Base-by-base conservation (phyloP, 129 eudicot species). In the Cynara cardunculus region DNA sequence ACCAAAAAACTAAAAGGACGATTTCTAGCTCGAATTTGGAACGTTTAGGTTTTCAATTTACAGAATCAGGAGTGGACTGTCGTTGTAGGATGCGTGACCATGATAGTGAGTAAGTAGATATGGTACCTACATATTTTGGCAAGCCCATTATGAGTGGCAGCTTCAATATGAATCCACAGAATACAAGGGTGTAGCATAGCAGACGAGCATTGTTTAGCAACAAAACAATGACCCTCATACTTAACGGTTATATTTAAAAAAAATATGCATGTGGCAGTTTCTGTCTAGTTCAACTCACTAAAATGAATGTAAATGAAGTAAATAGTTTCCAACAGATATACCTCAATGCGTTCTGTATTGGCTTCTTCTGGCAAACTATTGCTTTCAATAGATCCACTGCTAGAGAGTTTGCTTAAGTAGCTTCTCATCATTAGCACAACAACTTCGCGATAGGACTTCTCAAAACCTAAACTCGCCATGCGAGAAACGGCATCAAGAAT, bases 401-500 rank as follows among this genome's bases (percentile, higher is more conserved):
- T 85, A 24, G 97, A 84, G 53, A 96, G 93, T 80, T 96, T 96
- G 83, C 90, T 81, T 80, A 92, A 62, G 88, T 96, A 96, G 85
- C 97, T 89, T 71, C 98, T 88, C 82, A 91, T 93, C 93, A 96
- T 80, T 81, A 96, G 83, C 85, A 96, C 99, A 75, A 92, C 91
- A 82, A 89, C 92, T 93, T 96, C 99, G 81, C 98, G 99, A 82
- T 91, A 96, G 2, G 99, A 91, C 77, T 93, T 93, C 85, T 96
- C 98, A 85, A 89, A 96, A 66, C 99, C 99, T 88, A 96, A 91
- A 82, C 99, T 91, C 73, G 99, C 98, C 94, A 96, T 72, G 86
- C 98, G 91, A 93, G 99, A 87, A 84, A 93, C 90, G 72, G 98
- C 99, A 87, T 96, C 99, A 88, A 96, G 95, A 89, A 96, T 93